phyloP scores from a whole-genome alignment of 352 stramenopile species.

The Pythium plurisporium region DNA sequence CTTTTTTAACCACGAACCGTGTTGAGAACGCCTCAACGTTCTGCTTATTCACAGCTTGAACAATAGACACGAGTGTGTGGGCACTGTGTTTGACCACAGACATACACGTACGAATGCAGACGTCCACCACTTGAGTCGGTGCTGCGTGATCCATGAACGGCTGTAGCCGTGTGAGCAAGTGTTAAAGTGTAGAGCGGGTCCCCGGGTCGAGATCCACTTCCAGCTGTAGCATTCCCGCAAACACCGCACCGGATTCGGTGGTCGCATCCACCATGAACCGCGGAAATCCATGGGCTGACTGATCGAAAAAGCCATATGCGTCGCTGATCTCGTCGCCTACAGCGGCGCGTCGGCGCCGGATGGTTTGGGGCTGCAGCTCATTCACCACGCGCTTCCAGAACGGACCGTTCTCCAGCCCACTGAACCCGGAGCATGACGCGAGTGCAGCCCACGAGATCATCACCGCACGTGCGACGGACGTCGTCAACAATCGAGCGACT shows the following conservation, averaged over 20 bases:
- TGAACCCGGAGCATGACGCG: background rate
- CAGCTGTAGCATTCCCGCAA: background rate
- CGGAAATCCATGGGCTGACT: background rate
- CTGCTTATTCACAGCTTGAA: background rate
- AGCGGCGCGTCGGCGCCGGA: too few species aligned
- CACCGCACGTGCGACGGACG: background rate
- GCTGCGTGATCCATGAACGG: too few species aligned
- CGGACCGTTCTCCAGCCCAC: background rate
- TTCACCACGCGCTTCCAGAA: conserved; percentile 1
- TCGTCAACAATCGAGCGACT: background rate
- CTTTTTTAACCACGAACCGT: too few species aligned
- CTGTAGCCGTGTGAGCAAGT: too few species aligned
- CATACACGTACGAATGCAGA: too few species aligned
- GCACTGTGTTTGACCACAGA: too few species aligned
- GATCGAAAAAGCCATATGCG: background rate
- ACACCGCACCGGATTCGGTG: background rate
- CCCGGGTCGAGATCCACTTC: too few species aligned
- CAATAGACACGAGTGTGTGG: too few species aligned
- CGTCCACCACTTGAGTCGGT: too few species aligned
- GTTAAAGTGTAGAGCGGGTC: too few species aligned
- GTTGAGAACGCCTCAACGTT: too few species aligned
- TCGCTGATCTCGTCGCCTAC: background rate
- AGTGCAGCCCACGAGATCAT: background rate
- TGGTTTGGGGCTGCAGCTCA: background rate
- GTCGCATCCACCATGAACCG: background rate